Percentiles rank a stretch among this genome's conserved stretches.
phyloP scores from a whole-genome alignment of 805 yeast genomes.

The Teunomyces barrocoloradensis region DNA sequence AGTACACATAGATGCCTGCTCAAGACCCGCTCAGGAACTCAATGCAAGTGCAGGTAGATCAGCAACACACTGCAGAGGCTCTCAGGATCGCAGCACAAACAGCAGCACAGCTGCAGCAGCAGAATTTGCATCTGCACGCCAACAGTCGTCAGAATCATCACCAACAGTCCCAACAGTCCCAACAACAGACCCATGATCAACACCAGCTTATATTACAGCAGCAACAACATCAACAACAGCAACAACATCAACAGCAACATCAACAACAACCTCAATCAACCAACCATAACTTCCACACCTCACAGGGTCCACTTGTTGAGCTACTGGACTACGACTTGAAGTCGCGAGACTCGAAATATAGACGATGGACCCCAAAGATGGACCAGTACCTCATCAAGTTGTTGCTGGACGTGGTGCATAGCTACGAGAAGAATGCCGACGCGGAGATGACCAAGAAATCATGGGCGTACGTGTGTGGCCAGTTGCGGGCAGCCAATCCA shows the following conservation, averaged over 20 bases:
- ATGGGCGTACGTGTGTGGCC: constrained; percentile 37
- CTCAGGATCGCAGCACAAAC: constrained; percentile 18
- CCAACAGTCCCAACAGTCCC: constrained; percentile 2
- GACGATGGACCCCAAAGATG: constrained; percentile 39
- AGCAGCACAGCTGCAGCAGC: constrained; percentile 8
- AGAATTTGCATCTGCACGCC: constrained; percentile 4
- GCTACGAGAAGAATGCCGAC: constrained; percentile 28
- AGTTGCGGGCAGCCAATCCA: constrained; percentile 35
- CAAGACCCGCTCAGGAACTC: constrained; percentile 6
- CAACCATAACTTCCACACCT: constrained; percentile 8
- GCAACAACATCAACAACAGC: constrained; percentile 9
- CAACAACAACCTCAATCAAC: constrained; percentile 9
- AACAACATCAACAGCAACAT: constrained; percentile 14
- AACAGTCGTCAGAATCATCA: constrained; percentile 4
- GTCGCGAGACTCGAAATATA: constrained; percentile 34
- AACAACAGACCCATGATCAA: constrained; percentile 5
- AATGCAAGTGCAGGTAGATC: constrained; percentile 9
- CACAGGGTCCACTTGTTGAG: constrained; percentile 13
- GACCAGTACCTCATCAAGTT: constrained; percentile 32
- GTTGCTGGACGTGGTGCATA: constrained; percentile 35
- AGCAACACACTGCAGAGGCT: constrained; percentile 21
- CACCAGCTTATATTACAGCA: constrained; percentile 4
- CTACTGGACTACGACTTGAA: constrained; percentile 31
- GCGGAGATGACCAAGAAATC: constrained; percentile 35
- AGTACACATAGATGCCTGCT: constrained; percentile 7